These are phyloP conservation scores for Excoecaria agallocha DNA, from an alignment of 345 rosid genomes.

Conservation along the genomic window DNA sequence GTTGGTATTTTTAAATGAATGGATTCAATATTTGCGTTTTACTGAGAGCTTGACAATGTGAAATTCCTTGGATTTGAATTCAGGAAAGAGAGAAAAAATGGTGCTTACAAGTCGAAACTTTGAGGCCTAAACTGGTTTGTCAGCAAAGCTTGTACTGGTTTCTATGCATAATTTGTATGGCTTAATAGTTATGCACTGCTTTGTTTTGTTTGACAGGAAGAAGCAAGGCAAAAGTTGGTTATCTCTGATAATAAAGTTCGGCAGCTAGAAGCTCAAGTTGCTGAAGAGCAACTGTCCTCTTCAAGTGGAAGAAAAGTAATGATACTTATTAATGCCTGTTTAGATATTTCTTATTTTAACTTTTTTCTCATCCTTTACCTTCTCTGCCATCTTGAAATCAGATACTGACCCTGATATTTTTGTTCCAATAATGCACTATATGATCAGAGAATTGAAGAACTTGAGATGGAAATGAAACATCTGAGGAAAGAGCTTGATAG, in stretches of 20 bases:
- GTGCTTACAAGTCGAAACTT: constrained; percentile 63
- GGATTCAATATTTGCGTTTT: constrained; percentile 15
- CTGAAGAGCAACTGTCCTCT: constrained; percentile 64
- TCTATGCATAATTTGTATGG: not conserved
- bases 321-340: constrained; percentile 2
- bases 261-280: constrained; percentile 80
- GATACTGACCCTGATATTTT: constrained; percentile 14
- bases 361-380: constrained; percentile 3
- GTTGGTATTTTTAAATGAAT: constrained; percentile 7
- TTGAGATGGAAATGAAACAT: constrained; percentile 57
- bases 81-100: constrained; percentile 81
- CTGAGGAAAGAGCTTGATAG: constrained; percentile 66
- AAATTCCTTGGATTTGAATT: constrained; percentile 24
- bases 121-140: constrained; percentile 81
- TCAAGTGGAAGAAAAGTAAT: constrained; percentile 64
- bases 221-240: constrained; percentile 81
- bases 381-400: not conserved
- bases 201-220: constrained; percentile 54
- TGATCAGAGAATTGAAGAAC: constrained; percentile 81
- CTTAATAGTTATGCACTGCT: not conserved
- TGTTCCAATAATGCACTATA: constrained; percentile 17
- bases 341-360: not conserved
- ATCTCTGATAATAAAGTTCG: constrained; percentile 80
- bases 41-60: constrained; percentile 13
- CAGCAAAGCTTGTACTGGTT: not conserved